phyloP scores from a whole-genome alignment of 140 eudicot genomes.

The Bidens hawaiensis region DNA sequence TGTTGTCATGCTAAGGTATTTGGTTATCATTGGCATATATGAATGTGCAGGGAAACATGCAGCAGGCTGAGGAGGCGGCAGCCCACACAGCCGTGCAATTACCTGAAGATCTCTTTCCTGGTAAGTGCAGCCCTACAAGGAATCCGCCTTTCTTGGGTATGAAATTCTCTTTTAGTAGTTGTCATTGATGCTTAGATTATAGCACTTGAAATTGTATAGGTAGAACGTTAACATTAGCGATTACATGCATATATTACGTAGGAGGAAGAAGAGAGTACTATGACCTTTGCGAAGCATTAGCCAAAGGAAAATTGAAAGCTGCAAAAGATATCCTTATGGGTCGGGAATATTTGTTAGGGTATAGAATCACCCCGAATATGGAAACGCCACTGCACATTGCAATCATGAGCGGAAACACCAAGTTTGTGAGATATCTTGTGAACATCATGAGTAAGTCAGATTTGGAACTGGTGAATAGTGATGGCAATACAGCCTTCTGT shows the following conservation, averaged over 20 bases:
- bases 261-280: not conserved
- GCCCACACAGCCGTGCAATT: not conserved
- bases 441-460: constrained; percentile 12
- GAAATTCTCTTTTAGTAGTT: no score
- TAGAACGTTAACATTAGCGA: not conserved
- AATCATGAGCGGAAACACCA: not conserved
- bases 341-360: not conserved
- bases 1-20: no score
- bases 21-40: not conserved
- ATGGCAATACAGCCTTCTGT: constrained; percentile 31
- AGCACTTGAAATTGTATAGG: not conserved
- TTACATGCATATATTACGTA: not conserved
- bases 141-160: not conserved
- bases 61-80: not conserved
- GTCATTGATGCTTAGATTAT: not conserved
- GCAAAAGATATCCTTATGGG: not conserved
- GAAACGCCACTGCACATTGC: constrained; percentile 37
- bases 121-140: not conserved
- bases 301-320: not conserved
- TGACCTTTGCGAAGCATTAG: not conserved
- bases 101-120: not conserved
- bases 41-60: not conserved
- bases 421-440: constrained; percentile 17
- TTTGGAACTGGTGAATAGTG: constrained; percentile 14
- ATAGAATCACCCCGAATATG: constrained; percentile 13